Base-by-base conservation (phyloP, 2,329 filamentous ascomycete species). In the Diaporthe sp. region DNA sequence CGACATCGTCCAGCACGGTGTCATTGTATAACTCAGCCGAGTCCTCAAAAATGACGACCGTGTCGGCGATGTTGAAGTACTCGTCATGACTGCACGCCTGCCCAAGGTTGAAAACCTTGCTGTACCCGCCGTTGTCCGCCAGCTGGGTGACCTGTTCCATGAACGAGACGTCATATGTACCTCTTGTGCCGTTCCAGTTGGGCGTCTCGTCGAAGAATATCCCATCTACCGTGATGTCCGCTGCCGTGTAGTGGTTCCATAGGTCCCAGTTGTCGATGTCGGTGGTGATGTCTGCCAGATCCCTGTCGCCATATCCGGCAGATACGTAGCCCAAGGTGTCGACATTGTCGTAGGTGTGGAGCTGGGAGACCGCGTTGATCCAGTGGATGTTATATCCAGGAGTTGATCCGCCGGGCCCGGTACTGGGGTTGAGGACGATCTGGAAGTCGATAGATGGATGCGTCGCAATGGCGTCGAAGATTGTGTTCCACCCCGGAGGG, bases 141-240 rank as follows among this genome's bases (percentile, higher is more conserved):
- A 73, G 55, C 46, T 57, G 22, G 19, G 37, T 39, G 28, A 75
- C 15, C 60, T 49, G 53, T 12, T 22, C 15, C 74, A 75, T 73
- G 28, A 73, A 75, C 1, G 58, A 17, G 8, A 75, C 58, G 44
- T 75, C 70, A 19, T 37, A 13, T 9, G 49, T 42, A 17, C 72
- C 72, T 22, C 17, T 76, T 80, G 34, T 73, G 75, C 2, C 65
- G 76, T 37, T 74, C 78, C 22, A 76, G 76, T 31, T 22, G 19
- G 17, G 72, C 58, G 3, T 74, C 81, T 77, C 71, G 58, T 77
- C 76, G 53, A 77, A 77, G 65, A 76, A 77, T 34, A 77, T 72
- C 3, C 76, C 76, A 7, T 71, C 65, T 19, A 77, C 22, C 4
- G 71, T 58, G 42, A 77, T 74, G 53, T 77, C 68, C 19, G 31